phyloP scores from a whole-genome alignment of 2,329 filamentous ascomycete species.

The Leptosphaerulina australis region DNA sequence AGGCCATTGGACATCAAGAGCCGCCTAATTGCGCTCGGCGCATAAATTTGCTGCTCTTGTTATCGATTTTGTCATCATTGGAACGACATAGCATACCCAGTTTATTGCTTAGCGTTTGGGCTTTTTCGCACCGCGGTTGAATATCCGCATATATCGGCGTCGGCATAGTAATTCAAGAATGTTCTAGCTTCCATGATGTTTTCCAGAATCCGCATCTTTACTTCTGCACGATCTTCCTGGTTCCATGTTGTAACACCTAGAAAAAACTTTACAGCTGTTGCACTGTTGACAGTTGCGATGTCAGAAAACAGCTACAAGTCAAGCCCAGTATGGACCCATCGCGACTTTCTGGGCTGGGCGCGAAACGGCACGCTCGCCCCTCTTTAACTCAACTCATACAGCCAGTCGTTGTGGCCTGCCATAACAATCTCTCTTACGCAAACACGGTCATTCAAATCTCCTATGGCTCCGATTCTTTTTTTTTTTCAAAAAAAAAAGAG shows the following conservation, averaged over 20 bases:
- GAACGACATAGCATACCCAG: slow-evolving; percentile 6
- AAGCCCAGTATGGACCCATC: too few relatives aligned
- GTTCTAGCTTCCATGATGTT: too few relatives aligned
- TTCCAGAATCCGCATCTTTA: too few relatives aligned
- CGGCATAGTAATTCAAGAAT: slow-evolving; percentile 1
- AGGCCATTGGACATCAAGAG: slow-evolving; percentile 43
- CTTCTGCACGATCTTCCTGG: too few relatives aligned
- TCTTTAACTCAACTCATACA: slow-evolving; percentile 32
- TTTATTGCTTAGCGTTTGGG: slow-evolving; percentile 9
- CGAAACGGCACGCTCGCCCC: slow-evolving; percentile 27
- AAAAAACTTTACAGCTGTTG: too few relatives aligned
- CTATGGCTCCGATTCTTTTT: neutral
- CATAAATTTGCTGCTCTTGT: neutral
- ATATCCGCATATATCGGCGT: neutral
- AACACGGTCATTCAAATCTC: slow-evolving; percentile 6
- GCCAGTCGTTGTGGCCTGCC: slow-evolving; percentile 33
- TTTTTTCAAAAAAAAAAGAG: too few relatives aligned
- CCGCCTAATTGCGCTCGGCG: slow-evolving; percentile 41
- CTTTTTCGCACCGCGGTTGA: neutral
- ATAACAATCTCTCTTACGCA: slow-evolving; percentile 20
- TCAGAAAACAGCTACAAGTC: too few relatives aligned
- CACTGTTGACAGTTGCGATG: too few relatives aligned
- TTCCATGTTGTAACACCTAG: too few relatives aligned
- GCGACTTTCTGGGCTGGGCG: too few relatives aligned
- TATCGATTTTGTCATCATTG: neutral